These are phyloP conservation scores for Litchi chinensis DNA, from an alignment of 345 rosid genomes.

Conservation along the genomic window DNA sequence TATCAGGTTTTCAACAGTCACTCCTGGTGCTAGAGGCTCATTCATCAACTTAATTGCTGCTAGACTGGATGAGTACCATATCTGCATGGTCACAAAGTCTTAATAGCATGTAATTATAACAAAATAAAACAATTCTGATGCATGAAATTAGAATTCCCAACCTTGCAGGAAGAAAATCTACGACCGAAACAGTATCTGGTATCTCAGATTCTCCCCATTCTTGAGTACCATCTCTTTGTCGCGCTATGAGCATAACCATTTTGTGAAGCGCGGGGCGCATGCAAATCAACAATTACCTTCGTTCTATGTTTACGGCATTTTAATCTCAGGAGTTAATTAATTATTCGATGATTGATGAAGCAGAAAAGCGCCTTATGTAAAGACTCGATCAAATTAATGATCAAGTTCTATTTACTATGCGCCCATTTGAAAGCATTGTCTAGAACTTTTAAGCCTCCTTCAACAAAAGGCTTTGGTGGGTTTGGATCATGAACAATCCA, in stretches of 20 bases:
- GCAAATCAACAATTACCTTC: conserved; percentile 41
- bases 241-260: conserved; percentile 40
- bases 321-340: not conserved
- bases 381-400: not conserved
- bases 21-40: conserved; percentile 38
- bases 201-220: conserved; percentile 45
- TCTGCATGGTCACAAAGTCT: conserved; percentile 3
- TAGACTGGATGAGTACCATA: conserved; percentile 21
- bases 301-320: conserved; percentile 27
- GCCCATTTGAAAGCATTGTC: conserved; percentile 45
- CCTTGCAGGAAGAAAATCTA: conserved; percentile 39
- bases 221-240: conserved; percentile 36
- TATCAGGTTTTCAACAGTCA: conserved; percentile 25
- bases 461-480: conserved; percentile 42
- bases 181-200: conserved; percentile 34
- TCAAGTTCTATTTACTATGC: conserved; percentile 22
- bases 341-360: not conserved
- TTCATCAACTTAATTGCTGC: conserved; percentile 46
- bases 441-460: conserved; percentile 31
- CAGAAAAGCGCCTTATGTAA: not conserved
- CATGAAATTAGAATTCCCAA: not conserved
- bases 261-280: conserved; percentile 35
- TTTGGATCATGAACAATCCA: conserved; percentile 40
- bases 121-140: not conserved
- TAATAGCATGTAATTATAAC: not conserved